These are phyloP conservation scores for Cyathus striatus DNA, from an alignment of 768 basidiomycete genomes.

Conservation along the genomic window DNA sequence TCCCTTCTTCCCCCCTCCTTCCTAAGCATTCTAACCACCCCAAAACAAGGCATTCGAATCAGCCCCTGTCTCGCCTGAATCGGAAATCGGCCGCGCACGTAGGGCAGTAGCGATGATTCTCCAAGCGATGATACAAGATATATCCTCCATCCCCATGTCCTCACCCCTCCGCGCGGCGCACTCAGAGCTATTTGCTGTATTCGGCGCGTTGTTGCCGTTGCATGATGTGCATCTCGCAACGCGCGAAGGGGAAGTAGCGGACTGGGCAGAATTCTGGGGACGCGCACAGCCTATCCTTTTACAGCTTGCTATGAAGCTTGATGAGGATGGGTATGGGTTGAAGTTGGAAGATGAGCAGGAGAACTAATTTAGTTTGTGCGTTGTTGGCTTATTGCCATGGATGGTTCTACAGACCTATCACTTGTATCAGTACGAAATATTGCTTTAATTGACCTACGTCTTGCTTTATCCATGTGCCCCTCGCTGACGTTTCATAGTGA, in stretches of 20 bases:
- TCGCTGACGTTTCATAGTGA: neutral
- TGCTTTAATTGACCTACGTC: neutral
- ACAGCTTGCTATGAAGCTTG: constrained; percentile 3
- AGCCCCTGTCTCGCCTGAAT: constrained; percentile 1
- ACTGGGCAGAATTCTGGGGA: constrained; percentile 9
- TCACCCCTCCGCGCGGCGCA: constrained; percentile 3
- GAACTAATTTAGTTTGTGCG: neutral
- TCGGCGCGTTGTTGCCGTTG: constrained; percentile 2
- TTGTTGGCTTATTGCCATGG: neutral
- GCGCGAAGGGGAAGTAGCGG: neutral
- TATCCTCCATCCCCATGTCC: constrained; percentile 2
- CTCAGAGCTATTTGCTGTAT: constrained; percentile 2
- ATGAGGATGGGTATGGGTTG: constrained; percentile 5
- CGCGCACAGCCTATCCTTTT: constrained; percentile 2
- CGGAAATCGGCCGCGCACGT: constrained; percentile 8
- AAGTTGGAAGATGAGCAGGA: neutral
- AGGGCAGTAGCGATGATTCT: constrained; percentile 1
- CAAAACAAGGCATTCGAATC: constrained; percentile 3
- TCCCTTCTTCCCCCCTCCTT: neutral
- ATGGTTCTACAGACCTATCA: no score
- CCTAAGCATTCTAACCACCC: neutral
- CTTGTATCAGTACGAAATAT: no score
- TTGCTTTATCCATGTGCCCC: neutral
- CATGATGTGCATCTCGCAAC: constrained; percentile 4
- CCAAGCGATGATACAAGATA: constrained; percentile 1